Evolutionary conservation across 345 rosid species (phyloP).

Genomic region (Rhizophora apiculata): DNA sequence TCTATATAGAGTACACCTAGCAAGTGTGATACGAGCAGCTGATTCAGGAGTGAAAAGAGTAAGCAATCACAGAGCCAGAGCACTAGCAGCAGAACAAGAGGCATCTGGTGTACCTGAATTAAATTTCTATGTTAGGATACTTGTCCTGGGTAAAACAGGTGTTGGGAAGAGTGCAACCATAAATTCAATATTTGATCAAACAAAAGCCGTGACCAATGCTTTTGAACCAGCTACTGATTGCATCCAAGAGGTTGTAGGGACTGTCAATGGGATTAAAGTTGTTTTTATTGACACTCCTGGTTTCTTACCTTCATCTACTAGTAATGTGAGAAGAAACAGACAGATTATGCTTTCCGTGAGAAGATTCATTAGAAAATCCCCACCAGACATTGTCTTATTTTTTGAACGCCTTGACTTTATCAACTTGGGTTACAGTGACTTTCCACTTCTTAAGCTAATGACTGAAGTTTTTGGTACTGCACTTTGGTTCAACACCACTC

Average conservation of each 20-base stretch:
- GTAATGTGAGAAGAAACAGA: conserved; percentile 63
- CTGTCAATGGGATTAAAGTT: conserved; percentile 62
- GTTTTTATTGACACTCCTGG: conserved; percentile 94
- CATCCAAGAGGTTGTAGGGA: conserved; percentile 69
- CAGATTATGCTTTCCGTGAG: conserved; percentile 64
- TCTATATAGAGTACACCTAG: conserved; percentile 70
- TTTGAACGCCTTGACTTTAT: conserved; percentile 77
- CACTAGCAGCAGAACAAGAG: conserved; percentile 69
- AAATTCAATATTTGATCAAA: conserved; percentile 75
- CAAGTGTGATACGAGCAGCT: conserved; percentile 70
- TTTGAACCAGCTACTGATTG: conserved; percentile 64
- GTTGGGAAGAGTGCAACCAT: conserved; percentile 97
- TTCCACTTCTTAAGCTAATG: conserved; percentile 72
- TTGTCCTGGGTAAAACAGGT: conserved; percentile 90
- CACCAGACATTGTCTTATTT: conserved; percentile 78
- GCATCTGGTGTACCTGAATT: conserved; percentile 59
- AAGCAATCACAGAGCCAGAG: conserved; percentile 49
- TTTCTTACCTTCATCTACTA: conserved; percentile 49
- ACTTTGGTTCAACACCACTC: conserved; percentile 83
- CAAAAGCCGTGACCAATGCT: conserved; percentile 65
- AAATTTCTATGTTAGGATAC: conserved; percentile 66
- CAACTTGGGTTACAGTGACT: conserved; percentile 57
- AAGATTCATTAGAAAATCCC: conserved; percentile 64
- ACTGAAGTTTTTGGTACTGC: conserved; percentile 71
- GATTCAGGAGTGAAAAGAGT: conserved; percentile 56